A percentile compares a stretch with the other conserved stretches of the same genome.
Evolutionary conservation across 192 early-diverging fungal genomes (phyloP).

Genomic region (Entomortierella parvispora): DNA sequence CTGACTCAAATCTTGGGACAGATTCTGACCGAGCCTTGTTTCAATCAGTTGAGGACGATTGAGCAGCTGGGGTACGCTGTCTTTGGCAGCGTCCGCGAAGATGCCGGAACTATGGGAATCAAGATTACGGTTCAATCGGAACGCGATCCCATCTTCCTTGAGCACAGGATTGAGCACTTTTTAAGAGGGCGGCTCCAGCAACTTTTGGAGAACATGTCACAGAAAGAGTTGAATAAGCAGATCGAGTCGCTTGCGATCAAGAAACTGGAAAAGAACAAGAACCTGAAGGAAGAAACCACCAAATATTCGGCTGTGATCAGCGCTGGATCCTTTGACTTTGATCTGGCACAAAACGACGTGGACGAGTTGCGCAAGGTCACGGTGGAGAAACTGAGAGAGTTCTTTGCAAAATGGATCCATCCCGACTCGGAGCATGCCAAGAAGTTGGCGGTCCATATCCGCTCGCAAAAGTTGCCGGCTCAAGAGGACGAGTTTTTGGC

Average conservation of each 20-base stretch:
- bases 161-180: conserved; percentile 78
- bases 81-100: conserved; percentile 59
- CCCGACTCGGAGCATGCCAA: not conserved
- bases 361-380: conserved; percentile 13
- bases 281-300: conserved; percentile 74
- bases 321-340: conserved; percentile 81
- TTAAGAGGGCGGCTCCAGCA: conserved; percentile 48
- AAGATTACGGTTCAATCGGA: conserved; percentile 88
- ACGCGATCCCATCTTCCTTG: conserved; percentile 77
- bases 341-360: conserved; percentile 41
- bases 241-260: conserved; percentile 69
- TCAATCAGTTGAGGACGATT: conserved; percentile 90
- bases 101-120: conserved; percentile 69
- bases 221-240: conserved; percentile 73
- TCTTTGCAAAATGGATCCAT: conserved; percentile 14
- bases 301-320: conserved; percentile 76
- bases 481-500: not conserved
- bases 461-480: conserved; percentile 42
- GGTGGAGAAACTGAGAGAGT: conserved; percentile 28
- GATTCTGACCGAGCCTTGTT: conserved; percentile 86
- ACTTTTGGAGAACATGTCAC: conserved; percentile 66
- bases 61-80: conserved; percentile 82
- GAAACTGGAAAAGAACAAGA: conserved; percentile 80
- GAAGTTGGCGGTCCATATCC: conserved; percentile 56
- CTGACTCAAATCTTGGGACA: conserved; percentile 68